Percentiles rank a stretch among this genome's conserved stretches.
phyloP scores from a whole-genome alignment of 2,329 filamentous ascomycete species.

The Huntiella abstrusa region DNA sequence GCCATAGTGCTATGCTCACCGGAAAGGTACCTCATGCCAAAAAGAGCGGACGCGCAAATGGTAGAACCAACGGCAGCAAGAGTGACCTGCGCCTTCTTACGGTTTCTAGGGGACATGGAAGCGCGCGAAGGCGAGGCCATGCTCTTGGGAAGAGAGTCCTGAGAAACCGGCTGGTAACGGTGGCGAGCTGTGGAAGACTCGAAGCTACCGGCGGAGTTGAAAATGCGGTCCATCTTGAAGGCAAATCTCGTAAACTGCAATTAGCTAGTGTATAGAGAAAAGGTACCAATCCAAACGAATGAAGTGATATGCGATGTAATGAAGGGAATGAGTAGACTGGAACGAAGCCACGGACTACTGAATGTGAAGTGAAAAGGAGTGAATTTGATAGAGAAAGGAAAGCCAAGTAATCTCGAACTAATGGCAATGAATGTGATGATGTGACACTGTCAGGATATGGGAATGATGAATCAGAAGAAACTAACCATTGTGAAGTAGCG shows the following conservation, averaged over 20 bases:
- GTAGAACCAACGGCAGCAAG: constrained; percentile 2
- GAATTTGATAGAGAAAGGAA: no score
- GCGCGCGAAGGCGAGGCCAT: not conserved
- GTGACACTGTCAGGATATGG: no score
- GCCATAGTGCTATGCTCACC: not conserved
- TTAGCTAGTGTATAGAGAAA: constrained; percentile 17
- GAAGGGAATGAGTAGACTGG: no score
- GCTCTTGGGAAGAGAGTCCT: not conserved
- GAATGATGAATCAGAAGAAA: no score
- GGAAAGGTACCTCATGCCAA: constrained; percentile 8
- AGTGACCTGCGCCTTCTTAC: constrained; percentile 2
- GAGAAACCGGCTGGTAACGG: constrained; percentile 7
- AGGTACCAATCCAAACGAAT: not conserved
- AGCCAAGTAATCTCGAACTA: no score
- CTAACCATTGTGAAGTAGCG: no score
- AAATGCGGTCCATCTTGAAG: constrained; percentile 8
- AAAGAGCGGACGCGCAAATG: constrained; percentile 1
- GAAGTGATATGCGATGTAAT: no score
- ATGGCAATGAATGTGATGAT: no score
- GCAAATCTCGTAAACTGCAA: not conserved
- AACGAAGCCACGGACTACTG: no score
- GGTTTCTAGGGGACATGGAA: constrained; percentile 3
- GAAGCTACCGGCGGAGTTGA: not conserved
- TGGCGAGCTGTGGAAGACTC: constrained; percentile 5
- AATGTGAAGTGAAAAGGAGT: no score